Conservation (phyloP, 768 basidiomycete genomes). For the Trametes gibbosa region DNA sequence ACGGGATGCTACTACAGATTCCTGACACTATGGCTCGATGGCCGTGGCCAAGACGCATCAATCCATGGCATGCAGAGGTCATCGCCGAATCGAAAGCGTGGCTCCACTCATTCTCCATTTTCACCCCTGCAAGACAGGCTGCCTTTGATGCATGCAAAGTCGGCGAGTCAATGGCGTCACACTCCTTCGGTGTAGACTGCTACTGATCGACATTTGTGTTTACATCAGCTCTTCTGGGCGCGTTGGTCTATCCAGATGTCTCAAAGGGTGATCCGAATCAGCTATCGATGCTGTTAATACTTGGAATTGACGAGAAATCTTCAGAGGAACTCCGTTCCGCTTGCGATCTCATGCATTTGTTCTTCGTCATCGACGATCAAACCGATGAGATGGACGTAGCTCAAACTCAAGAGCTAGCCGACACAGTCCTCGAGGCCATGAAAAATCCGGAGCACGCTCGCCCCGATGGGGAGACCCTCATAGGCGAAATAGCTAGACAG, state of each 20-base stretch:
- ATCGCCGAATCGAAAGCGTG: slow-evolving; percentile 29
- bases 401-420: slow-evolving; percentile 11
- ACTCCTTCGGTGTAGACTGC: no score
- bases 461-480: slow-evolving; percentile 18
- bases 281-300: not conserved
- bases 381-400: slow-evolving; percentile 18
- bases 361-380: slow-evolving; percentile 30
- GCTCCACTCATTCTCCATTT: slow-evolving; percentile 27
- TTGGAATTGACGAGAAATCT: not conserved
- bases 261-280: not conserved
- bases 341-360: slow-evolving; percentile 28
- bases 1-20: slow-evolving; percentile 2
- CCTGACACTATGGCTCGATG: slow-evolving; percentile 29
- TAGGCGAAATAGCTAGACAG: slow-evolving; percentile 27
- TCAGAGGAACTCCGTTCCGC: slow-evolving; percentile 10
- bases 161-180: slow-evolving; percentile 7
- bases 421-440: slow-evolving; percentile 28
- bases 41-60: slow-evolving; percentile 31
- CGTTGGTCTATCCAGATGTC: slow-evolving; percentile 7
- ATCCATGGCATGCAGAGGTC: slow-evolving; percentile 27
- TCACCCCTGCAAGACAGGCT: slow-evolving; percentile 24
- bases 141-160: slow-evolving; percentile 30
- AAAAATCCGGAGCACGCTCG: slow-evolving; percentile 22
- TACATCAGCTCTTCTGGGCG: slow-evolving; percentile 10
- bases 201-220: not conserved